Conservation (phyloP, 2,329 filamentous ascomycete genomes). For the Alternaria triticimaculans region DNA sequence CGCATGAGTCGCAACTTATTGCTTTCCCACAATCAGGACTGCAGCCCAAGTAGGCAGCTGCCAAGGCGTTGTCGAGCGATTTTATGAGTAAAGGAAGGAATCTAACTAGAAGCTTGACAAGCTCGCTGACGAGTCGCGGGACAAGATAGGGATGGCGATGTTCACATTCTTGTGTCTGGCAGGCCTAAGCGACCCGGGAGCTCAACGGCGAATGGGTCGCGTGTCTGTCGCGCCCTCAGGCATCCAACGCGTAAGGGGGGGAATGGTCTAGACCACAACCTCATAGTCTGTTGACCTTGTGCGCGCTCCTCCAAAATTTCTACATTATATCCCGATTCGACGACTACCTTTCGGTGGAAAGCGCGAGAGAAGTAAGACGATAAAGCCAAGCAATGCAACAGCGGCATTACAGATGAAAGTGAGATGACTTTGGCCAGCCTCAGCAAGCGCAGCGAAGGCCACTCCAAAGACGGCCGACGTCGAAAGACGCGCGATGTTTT, state of each 20-base stretch:
- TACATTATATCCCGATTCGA: background rate
- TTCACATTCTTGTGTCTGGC: background rate
- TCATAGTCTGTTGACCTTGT: background rate
- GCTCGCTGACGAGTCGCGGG: background rate
- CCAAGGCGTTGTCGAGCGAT: background rate
- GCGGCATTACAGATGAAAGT: conserved; percentile 73
- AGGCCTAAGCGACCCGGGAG: background rate
- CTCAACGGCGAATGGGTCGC: background rate
- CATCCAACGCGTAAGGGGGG: background rate
- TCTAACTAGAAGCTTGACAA: background rate
- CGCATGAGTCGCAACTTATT: background rate
- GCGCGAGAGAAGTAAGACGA: conserved; percentile 53
- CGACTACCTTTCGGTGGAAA: conserved; percentile 55
- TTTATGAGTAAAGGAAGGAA: background rate
- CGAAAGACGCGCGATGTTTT: conserved; percentile 69
- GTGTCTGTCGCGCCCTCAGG: background rate
- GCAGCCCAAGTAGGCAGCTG: background rate
- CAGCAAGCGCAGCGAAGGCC: conserved; percentile 69
- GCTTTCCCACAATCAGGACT: background rate
- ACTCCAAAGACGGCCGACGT: conserved; percentile 71
- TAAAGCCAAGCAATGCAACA: conserved; percentile 61
- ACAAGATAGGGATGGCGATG: background rate
- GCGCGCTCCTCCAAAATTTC: background rate
- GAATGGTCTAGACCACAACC: background rate
- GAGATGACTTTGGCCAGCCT: conserved; percentile 64